Conservation (phyloP, 306 rosid species). For the Parietaria judaica region DNA sequence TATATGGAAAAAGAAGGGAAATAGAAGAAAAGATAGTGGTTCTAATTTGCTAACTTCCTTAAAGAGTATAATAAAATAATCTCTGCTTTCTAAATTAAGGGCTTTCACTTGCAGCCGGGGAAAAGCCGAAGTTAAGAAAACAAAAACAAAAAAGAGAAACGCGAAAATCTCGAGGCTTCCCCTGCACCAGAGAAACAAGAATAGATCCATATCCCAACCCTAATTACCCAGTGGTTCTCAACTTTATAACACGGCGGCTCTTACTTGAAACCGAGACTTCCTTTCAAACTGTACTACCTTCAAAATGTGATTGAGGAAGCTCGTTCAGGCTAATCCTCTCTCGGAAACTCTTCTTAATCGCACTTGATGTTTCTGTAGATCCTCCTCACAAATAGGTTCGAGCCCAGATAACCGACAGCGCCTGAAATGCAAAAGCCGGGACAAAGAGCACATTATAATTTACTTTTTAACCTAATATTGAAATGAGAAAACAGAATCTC, state of each 20-base stretch:
- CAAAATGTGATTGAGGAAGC: conserved; percentile 28
- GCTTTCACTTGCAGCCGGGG: conserved; percentile 71
- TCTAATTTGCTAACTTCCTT: conserved; percentile 47
- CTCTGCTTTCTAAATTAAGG: conserved; percentile 64
- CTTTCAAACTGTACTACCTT: conserved; percentile 29
- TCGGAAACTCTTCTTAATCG: conserved; percentile 44
- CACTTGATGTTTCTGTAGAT: conserved; percentile 98
- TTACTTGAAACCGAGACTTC: conserved; percentile 38
- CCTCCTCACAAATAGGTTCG: conserved; percentile 95
- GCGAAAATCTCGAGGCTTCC: conserved; percentile 50
- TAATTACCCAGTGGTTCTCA: conserved; percentile 36
- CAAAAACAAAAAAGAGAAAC: conserved; percentile 3
- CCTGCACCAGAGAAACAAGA: conserved; percentile 45
- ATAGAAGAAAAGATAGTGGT: conserved; percentile 39
- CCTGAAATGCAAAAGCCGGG: conserved; percentile 44
- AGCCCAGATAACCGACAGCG: conserved; percentile 95
- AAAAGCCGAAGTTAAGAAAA: conserved; percentile 11
- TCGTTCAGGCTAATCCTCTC: conserved; percentile 32
- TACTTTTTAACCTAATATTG: conserved; percentile 3
- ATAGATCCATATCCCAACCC: conserved; percentile 41
- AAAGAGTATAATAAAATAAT: conserved; percentile 39
- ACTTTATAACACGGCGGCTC: conserved; percentile 30
- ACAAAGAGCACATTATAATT: neutral
- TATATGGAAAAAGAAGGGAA: conserved; percentile 32
- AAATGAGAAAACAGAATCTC: neutral